These are phyloP conservation scores for Cercospora sp. DNA, from an alignment of 2,329 filamentous ascomycete species.

Conservation along the genomic window DNA sequence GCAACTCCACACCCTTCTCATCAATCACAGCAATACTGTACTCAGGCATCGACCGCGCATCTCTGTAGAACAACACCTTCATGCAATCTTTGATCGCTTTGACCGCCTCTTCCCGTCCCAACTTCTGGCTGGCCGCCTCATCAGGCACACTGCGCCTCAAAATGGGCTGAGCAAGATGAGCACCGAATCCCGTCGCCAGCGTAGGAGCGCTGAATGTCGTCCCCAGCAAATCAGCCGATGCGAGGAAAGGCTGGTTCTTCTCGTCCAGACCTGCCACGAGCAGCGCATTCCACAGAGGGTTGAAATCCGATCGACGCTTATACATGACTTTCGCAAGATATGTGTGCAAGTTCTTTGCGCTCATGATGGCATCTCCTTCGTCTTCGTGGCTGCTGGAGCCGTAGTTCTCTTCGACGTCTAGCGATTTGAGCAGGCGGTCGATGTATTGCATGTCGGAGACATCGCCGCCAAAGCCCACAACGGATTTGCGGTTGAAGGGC, in stretches of 20 bases:
- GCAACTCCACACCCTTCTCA: constrained; percentile 76
- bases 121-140: constrained; percentile 70
- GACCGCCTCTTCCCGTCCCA: constrained; percentile 77
- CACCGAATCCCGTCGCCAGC: constrained; percentile 89
- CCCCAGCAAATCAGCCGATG: constrained; percentile 85
- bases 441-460: constrained; percentile 99
- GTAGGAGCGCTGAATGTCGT: constrained; percentile 87
- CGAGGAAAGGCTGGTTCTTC: constrained; percentile 80
- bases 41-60: constrained; percentile 85
- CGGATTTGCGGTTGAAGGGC: constrained; percentile 76
- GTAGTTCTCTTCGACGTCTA: constrained; percentile 90
- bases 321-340: constrained; percentile 97
- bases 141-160: constrained; percentile 82
- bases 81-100: constrained; percentile 86
- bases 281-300: constrained; percentile 95
- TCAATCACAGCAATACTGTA: constrained; percentile 91
- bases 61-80: constrained; percentile 97
- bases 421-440: constrained; percentile 82
- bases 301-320: constrained; percentile 89
- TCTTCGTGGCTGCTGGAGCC: constrained; percentile 63
- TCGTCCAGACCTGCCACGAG: constrained; percentile 87
- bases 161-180: constrained; percentile 89
- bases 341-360: constrained; percentile 92
- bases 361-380: constrained; percentile 56
- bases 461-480: constrained; percentile 94